phyloP scores from a whole-genome alignment of 176 grass and related monocot species.

The Zoysia pacifica region DNA sequence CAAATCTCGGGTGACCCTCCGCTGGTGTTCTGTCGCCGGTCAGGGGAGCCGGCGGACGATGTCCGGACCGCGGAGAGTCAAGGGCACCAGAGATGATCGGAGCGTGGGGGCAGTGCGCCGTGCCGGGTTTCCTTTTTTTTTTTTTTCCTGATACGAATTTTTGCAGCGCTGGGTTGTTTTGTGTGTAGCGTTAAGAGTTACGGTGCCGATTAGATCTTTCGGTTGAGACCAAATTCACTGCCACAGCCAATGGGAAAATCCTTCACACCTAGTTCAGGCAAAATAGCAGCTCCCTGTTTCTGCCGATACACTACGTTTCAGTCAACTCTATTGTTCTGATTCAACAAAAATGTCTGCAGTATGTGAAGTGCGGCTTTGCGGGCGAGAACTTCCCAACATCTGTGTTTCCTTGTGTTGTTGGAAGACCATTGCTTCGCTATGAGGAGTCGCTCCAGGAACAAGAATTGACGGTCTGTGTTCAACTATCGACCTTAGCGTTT shows the following conservation, averaged over 20 bases:
- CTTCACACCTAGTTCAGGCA: too few relatives aligned
- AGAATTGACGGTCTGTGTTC: constrained; percentile 68
- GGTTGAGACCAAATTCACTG: background rate
- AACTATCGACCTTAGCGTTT: background rate
- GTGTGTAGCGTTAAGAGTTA: background rate
- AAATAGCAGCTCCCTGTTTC: background rate
- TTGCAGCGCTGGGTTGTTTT: background rate
- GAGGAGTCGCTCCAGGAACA: constrained; percentile 92
- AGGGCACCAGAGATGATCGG: background rate
- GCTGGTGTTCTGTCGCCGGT: background rate
- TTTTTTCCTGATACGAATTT: background rate
- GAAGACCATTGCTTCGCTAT: constrained; percentile 82
- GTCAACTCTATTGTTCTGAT: constrained; percentile 1
- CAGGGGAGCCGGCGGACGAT: background rate
- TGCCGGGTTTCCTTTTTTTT: background rate
- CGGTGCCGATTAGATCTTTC: background rate
- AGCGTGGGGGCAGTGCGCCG: background rate
- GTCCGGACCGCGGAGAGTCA: background rate
- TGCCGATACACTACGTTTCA: background rate
- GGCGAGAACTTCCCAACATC: constrained; percentile 92
- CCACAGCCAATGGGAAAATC: background rate
- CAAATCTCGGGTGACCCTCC: background rate
- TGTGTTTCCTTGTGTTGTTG: constrained; percentile 89
- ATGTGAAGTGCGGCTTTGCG: constrained; percentile 98
- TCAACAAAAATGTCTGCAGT: constrained; percentile 46